phyloP scores from a whole-genome alignment of 495 filamentous ascomycete species.

The Pyrenula aspistea region DNA sequence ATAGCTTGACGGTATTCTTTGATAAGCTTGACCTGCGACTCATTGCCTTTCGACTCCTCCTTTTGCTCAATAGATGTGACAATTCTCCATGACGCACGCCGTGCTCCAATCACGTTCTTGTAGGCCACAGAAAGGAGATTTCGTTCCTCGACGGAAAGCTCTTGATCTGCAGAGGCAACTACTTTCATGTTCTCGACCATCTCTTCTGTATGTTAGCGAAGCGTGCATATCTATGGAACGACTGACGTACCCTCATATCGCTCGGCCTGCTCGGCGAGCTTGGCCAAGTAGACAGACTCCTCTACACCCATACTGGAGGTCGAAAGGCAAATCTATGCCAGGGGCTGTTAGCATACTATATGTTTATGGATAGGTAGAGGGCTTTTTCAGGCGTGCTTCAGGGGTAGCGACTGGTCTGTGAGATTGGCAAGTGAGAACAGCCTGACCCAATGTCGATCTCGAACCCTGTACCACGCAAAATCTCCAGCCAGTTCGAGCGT shows the following conservation, averaged over 20 bases:
- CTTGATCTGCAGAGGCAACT: conserved; percentile 75
- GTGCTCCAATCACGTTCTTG: conserved; percentile 99
- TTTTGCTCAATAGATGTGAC: conserved; percentile 99
- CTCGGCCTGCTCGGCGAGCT: conserved; percentile 99
- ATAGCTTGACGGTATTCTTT: conserved; percentile 98
- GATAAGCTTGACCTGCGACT: conserved; percentile 93
- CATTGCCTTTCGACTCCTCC: conserved; percentile 98
- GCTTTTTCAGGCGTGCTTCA: background rate
- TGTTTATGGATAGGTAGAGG: no score
- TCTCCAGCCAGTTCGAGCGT: background rate
- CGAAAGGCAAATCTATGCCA: background rate
- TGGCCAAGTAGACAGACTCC: conserved; percentile 98
- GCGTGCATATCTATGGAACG: background rate
- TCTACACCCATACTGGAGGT: conserved; percentile 87
- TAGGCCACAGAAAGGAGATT: conserved; percentile 98
- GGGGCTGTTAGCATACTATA: background rate
- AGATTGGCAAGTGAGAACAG: background rate
- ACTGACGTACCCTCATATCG: conserved; percentile 87
- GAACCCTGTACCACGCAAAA: background rate
- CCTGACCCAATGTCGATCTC: no score
- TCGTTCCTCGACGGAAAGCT: conserved; percentile 92
- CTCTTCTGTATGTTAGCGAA: conserved; percentile 40
- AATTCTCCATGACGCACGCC: conserved; percentile 98
- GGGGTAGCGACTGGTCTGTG: background rate
- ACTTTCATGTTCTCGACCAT: conserved; percentile 99